Evolutionary conservation across 2,329 filamentous ascomycete genomes (phyloP).

Genomic region (Fusarium xylarioides): DNA sequence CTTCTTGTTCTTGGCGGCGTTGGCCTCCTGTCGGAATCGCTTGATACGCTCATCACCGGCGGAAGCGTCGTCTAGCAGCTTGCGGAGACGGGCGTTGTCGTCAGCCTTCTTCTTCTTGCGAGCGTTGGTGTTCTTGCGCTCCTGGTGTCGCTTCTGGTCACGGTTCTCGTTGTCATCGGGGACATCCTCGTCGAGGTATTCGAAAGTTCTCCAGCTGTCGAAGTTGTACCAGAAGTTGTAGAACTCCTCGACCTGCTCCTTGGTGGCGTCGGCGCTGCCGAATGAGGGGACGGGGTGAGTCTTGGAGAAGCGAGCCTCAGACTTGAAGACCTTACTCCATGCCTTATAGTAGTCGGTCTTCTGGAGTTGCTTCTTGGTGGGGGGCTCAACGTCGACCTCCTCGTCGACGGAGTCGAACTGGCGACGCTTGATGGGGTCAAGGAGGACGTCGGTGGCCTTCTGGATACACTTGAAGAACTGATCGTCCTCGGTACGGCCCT

Average conservation of each 20-base stretch:
- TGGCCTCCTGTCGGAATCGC: conserved; percentile 92
- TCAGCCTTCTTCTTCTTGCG: conserved; percentile 99
- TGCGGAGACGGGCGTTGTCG: conserved; percentile 89
- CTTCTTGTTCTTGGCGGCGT: conserved; percentile 97
- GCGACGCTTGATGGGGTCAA: conserved; percentile 89
- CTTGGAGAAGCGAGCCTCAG: conserved; percentile 93
- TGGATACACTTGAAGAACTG: conserved; percentile 99
- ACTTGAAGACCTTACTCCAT: conserved; percentile 89
- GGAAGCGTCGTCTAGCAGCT: conserved; percentile 87
- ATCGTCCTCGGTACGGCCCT: conserved; percentile 88
- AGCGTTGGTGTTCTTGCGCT: conserved; percentile 97
- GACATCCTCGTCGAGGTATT: conserved; percentile 98
- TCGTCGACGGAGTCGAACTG: conserved; percentile 98
- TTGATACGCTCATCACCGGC: conserved; percentile 94
- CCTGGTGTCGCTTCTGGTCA: conserved; percentile 97
- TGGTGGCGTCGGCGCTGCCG: conserved; percentile 82
- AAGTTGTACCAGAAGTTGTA: conserved; percentile 99
- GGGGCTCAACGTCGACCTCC: conserved; percentile 89
- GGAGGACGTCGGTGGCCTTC: conserved; percentile 92
- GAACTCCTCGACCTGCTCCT: conserved; percentile 91
- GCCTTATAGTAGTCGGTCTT: conserved; percentile 96
- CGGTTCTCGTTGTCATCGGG: conserved; percentile 99
- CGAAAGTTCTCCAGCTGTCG: conserved; percentile 96
- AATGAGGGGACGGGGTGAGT: conserved; percentile 86
- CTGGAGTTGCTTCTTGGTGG: conserved; percentile 86